Evolutionary conservation across 2,329 filamentous ascomycete species (phyloP).

Genomic region (Monosporascus sp.): DNA sequence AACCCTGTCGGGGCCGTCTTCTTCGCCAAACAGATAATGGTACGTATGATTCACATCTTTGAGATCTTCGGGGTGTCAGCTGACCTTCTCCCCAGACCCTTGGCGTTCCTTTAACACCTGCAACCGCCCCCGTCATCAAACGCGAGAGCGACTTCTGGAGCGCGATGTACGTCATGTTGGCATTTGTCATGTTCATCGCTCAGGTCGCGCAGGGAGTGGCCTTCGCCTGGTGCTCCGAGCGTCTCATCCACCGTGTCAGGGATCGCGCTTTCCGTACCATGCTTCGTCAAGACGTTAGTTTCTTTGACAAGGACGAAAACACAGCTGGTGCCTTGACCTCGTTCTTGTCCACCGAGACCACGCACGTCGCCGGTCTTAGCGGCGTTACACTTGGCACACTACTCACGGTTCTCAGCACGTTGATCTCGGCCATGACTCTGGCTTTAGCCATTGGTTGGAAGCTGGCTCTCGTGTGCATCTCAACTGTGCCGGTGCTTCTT

Average conservation of each 20-base stretch:
- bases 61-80: conserved; percentile 1
- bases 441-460: conserved; percentile 82
- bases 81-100: conserved; percentile 24
- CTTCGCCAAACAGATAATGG: conserved; percentile 80
- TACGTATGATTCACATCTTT: conserved; percentile 41
- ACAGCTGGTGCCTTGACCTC: conserved; percentile 83
- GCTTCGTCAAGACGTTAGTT: conserved; percentile 86
- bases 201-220: conserved; percentile 64
- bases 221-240: conserved; percentile 84
- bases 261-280: conserved; percentile 80
- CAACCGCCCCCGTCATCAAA: conserved; percentile 52
- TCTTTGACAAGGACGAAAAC: conserved; percentile 87
- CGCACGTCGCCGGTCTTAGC: conserved; percentile 80
- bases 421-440: conserved; percentile 67
- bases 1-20: conserved; percentile 76
- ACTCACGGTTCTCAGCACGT: conserved; percentile 72
- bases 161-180: conserved; percentile 83
- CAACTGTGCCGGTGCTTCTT: conserved; percentile 71
- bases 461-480: conserved; percentile 73
- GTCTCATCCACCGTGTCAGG: conserved; percentile 75
- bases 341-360: conserved; percentile 85
- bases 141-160: conserved; percentile 79
- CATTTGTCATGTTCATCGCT: conserved; percentile 64
- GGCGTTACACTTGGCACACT: conserved; percentile 85
- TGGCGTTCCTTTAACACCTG: conserved; percentile 37